These are phyloP conservation scores for Blastomyces emzantsi DNA, from an alignment of 2,329 filamentous ascomycete genomes.

Conservation along the genomic window DNA sequence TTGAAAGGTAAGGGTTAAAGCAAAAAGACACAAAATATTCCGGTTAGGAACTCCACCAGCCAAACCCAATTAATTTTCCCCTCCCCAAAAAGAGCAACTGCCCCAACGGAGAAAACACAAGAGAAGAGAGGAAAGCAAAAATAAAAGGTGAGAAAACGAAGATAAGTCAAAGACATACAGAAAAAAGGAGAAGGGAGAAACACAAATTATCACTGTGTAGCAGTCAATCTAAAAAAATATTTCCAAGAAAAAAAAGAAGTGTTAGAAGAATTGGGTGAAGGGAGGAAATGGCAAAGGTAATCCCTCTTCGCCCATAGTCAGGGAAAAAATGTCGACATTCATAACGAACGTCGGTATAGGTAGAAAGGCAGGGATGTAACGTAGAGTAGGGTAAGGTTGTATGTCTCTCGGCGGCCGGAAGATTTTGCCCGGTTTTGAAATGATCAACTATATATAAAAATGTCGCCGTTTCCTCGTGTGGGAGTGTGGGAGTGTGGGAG, in stretches of 20 bases:
- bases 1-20: background rate
- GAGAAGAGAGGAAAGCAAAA: no score
- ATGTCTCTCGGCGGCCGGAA: background rate
- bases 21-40: background rate
- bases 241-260: conserved; percentile 17
- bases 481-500: background rate
- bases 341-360: background rate
- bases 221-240: conserved; percentile 9
- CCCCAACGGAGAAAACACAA: background rate
- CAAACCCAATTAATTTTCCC: background rate
- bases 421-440: background rate
- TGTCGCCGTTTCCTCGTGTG: background rate
- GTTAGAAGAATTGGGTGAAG: background rate
- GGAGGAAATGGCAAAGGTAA: background rate
- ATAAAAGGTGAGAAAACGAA: background rate
- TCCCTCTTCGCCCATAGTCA: background rate
- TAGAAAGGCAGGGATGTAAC: background rate
- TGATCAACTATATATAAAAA: background rate
- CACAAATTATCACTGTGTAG: conserved; percentile 4
- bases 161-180: conserved; percentile 1
- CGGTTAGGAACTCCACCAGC: background rate
- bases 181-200: conserved; percentile 4
- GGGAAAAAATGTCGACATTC: background rate
- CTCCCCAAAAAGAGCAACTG: background rate
- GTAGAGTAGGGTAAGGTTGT: background rate